Evolutionary conservation across 2,329 filamentous ascomycete species (phyloP).

Genomic region (Scolecobasidium constrictum): DNA sequence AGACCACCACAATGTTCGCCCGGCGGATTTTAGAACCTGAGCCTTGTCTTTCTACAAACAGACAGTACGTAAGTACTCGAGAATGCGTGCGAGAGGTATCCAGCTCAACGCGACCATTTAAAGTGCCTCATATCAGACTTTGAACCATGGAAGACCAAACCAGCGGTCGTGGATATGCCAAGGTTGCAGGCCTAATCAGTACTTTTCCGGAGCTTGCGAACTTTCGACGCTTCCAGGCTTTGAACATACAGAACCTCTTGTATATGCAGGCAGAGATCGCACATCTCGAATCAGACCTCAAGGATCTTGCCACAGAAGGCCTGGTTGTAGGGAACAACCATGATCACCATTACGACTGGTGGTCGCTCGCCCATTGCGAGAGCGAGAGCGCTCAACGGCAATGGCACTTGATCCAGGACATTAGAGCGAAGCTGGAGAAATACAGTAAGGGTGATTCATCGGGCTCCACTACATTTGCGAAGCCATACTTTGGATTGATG

Average conservation of each 20-base stretch:
- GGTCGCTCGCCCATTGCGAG: neutral
- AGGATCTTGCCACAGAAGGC: neutral
- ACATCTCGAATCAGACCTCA: neutral
- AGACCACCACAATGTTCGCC: too few species aligned
- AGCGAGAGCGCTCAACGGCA: neutral
- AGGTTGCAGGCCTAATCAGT: neutral
- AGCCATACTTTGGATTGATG: too few species aligned
- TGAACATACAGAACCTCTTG: neutral
- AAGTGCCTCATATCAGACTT: too few species aligned
- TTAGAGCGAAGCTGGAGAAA: neutral
- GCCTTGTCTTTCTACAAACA: too few species aligned
- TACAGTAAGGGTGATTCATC: too few species aligned
- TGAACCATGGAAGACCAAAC: too few species aligned
- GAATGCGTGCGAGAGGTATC: too few species aligned
- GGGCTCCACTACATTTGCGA: too few species aligned
- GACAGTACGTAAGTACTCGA: too few species aligned
- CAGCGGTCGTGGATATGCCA: too few species aligned
- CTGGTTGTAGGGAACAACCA: neutral
- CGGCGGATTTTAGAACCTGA: too few species aligned
- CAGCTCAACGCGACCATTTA: too few species aligned
- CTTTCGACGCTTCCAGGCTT: neutral
- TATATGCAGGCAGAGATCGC: neutral
- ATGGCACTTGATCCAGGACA: neutral
- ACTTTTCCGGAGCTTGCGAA: neutral
- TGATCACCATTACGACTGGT: neutral